A percentile compares a stretch with the other conserved stretches of the same genome.
These are phyloP conservation scores for Physaria fendleri DNA, from an alignment of 345 rosid species.

Conservation along the genomic window DNA sequence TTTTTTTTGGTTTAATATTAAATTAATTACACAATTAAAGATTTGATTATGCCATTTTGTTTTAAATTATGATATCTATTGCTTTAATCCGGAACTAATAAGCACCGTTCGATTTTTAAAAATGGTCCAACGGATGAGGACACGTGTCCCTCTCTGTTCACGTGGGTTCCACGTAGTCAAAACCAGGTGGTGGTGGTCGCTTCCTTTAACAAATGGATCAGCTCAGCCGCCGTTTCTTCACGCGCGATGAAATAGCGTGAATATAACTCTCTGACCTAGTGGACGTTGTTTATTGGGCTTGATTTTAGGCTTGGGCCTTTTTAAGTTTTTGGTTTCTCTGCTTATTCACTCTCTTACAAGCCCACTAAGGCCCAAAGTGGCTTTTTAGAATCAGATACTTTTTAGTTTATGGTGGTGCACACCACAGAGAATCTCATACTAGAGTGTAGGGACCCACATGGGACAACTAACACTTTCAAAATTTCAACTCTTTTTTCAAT, in stretches of 20 bases:
- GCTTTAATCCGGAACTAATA: conserved; percentile 16
- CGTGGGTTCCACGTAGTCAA: conserved; percentile 22
- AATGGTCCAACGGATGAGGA: conserved; percentile 28
- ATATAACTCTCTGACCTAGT: too few relatives aligned
- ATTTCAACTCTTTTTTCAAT: conserved; percentile 8
- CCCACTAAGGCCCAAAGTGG: too few relatives aligned
- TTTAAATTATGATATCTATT: not conserved
- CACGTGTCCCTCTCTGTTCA: conserved; percentile 26
- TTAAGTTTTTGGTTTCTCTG: too few relatives aligned
- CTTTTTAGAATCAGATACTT: conserved; percentile 29
- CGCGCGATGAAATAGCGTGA: too few relatives aligned
- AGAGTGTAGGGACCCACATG: conserved; percentile 1
- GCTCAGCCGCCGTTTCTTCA: too few relatives aligned
- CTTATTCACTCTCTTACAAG: too few relatives aligned
- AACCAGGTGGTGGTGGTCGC: too few relatives aligned
- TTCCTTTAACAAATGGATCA: too few relatives aligned
- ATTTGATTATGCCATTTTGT: conserved; percentile 23
- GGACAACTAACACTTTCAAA: conserved; percentile 12
- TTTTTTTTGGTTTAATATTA: conserved; percentile 2
- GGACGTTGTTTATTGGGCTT: too few relatives aligned
- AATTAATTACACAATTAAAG: conserved; percentile 17
- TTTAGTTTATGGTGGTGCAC: conserved; percentile 18
- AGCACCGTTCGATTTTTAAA: conserved; percentile 18
- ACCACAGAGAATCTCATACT: conserved; percentile 17
- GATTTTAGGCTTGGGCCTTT: too few relatives aligned